Evolutionary conservation across 805 yeast species (phyloP).

Genomic region (Groenewaldozyma tartarivorans): DNA sequence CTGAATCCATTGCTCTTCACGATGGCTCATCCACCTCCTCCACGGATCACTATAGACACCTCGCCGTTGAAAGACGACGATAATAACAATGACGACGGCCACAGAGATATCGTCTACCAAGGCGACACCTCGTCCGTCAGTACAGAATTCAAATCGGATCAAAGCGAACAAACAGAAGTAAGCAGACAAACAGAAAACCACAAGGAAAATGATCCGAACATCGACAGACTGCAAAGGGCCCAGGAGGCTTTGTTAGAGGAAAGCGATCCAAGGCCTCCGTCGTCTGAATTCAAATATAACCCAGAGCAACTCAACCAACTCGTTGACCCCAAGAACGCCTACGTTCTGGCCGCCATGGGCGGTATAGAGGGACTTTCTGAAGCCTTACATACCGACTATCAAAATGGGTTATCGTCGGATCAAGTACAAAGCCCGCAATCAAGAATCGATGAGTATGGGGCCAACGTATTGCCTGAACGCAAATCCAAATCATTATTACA

Average conservation of each 20-base stretch:
- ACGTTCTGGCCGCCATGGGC: constrained; percentile 29
- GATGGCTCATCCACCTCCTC: not conserved
- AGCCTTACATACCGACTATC: constrained; percentile 24
- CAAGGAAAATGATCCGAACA: too few relatives aligned
- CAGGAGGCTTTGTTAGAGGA: not conserved
- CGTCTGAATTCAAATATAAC: constrained; percentile 3
- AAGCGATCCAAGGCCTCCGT: not conserved
- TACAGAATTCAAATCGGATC: not conserved
- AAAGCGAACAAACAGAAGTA: not conserved
- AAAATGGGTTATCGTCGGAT: constrained; percentile 23
- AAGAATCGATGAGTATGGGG: constrained; percentile 51
- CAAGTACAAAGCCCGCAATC: constrained; percentile 16
- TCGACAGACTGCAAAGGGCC: not conserved
- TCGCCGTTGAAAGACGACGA: too few relatives aligned
- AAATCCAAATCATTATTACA: constrained; percentile 56
- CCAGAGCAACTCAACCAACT: constrained; percentile 20
- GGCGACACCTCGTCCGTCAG: not conserved
- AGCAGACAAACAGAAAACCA: not conserved
- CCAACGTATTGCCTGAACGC: constrained; percentile 62
- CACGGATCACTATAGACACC: constrained; percentile 14
- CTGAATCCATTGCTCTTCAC: too few relatives aligned
- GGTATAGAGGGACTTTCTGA: constrained; percentile 26
- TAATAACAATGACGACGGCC: too few relatives aligned
- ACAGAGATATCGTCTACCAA: too few relatives aligned
- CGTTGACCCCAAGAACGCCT: constrained; percentile 31